phyloP scores from a whole-genome alignment of 768 basidiomycete species.

The Suillus alpinus region DNA sequence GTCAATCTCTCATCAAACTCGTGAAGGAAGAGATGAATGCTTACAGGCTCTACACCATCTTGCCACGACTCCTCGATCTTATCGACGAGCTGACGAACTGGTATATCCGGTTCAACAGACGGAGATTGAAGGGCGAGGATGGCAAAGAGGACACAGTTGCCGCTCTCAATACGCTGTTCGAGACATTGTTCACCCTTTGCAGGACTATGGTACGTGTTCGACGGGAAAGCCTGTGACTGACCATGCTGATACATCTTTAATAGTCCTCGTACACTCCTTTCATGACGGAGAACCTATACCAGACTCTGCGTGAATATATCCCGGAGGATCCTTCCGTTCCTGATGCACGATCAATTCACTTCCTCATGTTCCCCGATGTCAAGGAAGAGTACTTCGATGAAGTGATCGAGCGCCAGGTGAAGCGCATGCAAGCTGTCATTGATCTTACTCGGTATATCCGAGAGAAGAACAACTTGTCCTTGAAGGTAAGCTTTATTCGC shows the following conservation, averaged over 20 bases:
- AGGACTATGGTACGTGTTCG: slow-evolving; percentile 78
- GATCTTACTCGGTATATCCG: slow-evolving; percentile 87
- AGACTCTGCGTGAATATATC: slow-evolving; percentile 82
- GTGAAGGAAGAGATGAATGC: slow-evolving; percentile 96
- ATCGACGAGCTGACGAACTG: slow-evolving; percentile 97
- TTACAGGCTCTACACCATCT: slow-evolving; percentile 95
- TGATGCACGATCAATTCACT: slow-evolving; percentile 92
- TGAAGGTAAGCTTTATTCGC: slow-evolving; percentile 68
- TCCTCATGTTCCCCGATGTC: slow-evolving; percentile 89
- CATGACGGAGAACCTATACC: slow-evolving; percentile 95
- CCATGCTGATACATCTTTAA: slow-evolving; percentile 1
- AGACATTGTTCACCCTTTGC: slow-evolving; percentile 90
- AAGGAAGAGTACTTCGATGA: slow-evolving; percentile 94
- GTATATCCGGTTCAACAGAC: slow-evolving; percentile 99
- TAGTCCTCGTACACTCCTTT: slow-evolving; percentile 99
- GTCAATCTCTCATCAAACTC: slow-evolving; percentile 91
- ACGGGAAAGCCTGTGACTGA: background rate
- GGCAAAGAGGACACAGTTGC: slow-evolving; percentile 82
- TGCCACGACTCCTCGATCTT: slow-evolving; percentile 88
- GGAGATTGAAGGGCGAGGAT: slow-evolving; percentile 92
- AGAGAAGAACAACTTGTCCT: slow-evolving; percentile 79
- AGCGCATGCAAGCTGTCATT: slow-evolving; percentile 93
- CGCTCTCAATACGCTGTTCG: slow-evolving; percentile 94
- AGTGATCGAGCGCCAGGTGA: slow-evolving; percentile 90
- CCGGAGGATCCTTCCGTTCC: slow-evolving; percentile 66